A percentile compares a stretch with the other conserved stretches of the same genome.
Conservation (phyloP, 2,329 filamentous ascomycete genomes). For the Pezicula neosporulosa region DNA sequence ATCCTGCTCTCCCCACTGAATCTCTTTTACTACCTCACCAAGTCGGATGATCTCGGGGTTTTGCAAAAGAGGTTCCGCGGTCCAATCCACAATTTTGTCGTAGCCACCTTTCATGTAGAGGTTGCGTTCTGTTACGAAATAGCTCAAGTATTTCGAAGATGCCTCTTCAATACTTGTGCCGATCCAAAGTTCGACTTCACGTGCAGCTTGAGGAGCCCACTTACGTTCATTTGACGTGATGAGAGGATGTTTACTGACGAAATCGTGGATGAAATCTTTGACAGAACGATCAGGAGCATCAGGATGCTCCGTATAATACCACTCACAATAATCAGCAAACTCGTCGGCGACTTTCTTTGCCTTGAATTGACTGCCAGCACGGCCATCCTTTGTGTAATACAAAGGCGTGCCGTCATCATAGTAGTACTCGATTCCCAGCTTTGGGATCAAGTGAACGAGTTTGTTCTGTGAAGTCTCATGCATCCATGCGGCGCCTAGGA, state of each 20-base stretch:
- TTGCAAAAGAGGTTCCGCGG: constrained; percentile 31
- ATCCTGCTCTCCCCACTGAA: constrained; percentile 33
- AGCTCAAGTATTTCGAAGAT: constrained; percentile 37
- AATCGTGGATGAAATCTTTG: constrained; percentile 36
- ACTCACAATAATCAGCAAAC: constrained; percentile 38
- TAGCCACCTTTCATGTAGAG: constrained; percentile 43
- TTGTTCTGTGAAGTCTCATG: constrained; percentile 42
- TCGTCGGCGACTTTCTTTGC: constrained; percentile 43
- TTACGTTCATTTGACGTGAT: constrained; percentile 37
- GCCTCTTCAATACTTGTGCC: constrained; percentile 37
- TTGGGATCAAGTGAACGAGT: constrained; percentile 37
- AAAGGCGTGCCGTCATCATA: constrained; percentile 40
- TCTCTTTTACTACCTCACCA: constrained; percentile 33
- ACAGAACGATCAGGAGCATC: constrained; percentile 36
- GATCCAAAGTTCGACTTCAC: constrained; percentile 40
- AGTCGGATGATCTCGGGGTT: constrained; percentile 33
- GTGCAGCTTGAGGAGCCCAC: constrained; percentile 39
- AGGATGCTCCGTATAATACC: constrained; percentile 36
- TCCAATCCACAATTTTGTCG: constrained; percentile 39
- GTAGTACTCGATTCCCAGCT: constrained; percentile 38
- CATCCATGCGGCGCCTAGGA: constrained; percentile 39
- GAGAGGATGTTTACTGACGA: constrained; percentile 35
- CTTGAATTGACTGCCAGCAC: constrained; percentile 40
- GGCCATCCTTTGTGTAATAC: constrained; percentile 38
- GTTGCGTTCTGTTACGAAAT: constrained; percentile 40